These are phyloP conservation scores for Rhodomyrtus tomentosa DNA, from an alignment of 345 rosid species.

Conservation along the genomic window DNA sequence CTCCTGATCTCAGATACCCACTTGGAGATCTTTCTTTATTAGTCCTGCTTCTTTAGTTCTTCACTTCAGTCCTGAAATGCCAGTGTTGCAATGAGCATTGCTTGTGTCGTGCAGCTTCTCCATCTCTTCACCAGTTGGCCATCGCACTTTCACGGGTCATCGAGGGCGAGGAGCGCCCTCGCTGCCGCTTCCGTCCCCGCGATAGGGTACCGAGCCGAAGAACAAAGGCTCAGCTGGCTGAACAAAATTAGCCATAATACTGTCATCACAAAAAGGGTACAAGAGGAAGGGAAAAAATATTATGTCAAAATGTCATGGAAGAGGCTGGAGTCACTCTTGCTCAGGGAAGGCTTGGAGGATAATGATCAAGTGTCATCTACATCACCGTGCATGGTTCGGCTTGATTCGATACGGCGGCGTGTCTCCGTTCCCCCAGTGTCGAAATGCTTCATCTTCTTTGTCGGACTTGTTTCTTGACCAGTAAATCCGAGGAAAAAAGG, in stretches of 20 bases:
- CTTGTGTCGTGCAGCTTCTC: neutral
- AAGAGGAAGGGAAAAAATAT: neutral
- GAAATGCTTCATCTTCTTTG: neutral
- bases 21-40: neutral
- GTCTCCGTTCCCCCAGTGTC: neutral
- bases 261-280: neutral
- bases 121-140: neutral
- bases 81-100: neutral
- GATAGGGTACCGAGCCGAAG: neutral
- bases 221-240: neutral
- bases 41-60: neutral
- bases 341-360: neutral
- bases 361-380: neutral
- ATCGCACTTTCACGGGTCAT: neutral
- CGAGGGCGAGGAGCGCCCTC: neutral
- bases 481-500: neutral
- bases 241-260: neutral
- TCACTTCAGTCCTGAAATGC: neutral
- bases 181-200: neutral
- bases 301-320: neutral
- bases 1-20: neutral
- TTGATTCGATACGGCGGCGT: neutral
- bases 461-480: neutral
- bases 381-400: neutral
- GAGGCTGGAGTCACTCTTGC: neutral